These are phyloP conservation scores for Tulasnella sp. DNA, from an alignment of 768 basidiomycete species.

Conservation along the genomic window DNA sequence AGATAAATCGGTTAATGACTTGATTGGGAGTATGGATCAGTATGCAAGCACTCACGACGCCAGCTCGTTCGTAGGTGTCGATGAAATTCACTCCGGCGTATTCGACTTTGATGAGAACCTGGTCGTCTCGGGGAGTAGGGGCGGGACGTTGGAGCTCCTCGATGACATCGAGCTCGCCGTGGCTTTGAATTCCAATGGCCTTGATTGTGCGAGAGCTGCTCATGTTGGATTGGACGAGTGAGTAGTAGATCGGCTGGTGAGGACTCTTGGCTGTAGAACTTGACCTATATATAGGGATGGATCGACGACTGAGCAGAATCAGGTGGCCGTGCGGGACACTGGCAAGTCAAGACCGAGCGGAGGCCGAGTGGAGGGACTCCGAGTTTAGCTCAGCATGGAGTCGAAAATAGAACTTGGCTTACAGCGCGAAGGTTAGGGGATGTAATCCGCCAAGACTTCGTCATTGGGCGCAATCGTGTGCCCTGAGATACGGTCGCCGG, in stretches of 20 bases:
- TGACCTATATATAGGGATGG: no score
- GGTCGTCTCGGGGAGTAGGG: constrained; percentile 49
- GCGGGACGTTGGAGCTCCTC: constrained; percentile 45
- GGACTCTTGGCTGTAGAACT: no score
- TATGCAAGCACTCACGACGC: constrained; percentile 28
- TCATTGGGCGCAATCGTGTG: no score
- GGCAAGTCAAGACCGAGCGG: no score
- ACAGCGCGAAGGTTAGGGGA: no score
- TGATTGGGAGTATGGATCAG: constrained; percentile 32
- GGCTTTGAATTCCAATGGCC: constrained; percentile 63
- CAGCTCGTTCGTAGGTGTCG: constrained; percentile 64
- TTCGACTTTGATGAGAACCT: constrained; percentile 56
- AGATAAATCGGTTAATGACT: not conserved
- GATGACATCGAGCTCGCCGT: constrained; percentile 70
- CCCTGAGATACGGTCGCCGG: no score
- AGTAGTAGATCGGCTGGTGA: not conserved
- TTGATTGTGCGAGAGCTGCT: constrained; percentile 40
- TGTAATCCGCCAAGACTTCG: no score
- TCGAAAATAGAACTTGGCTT: no score
- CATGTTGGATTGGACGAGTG: not conserved
- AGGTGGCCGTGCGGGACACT: no score
- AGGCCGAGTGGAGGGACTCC: no score
- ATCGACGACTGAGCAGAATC: no score
- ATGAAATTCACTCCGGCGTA: constrained; percentile 83
- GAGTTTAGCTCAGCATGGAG: no score